phyloP scores from a whole-genome alignment of 805 yeast genomes.

The Lipomyces kockii region DNA sequence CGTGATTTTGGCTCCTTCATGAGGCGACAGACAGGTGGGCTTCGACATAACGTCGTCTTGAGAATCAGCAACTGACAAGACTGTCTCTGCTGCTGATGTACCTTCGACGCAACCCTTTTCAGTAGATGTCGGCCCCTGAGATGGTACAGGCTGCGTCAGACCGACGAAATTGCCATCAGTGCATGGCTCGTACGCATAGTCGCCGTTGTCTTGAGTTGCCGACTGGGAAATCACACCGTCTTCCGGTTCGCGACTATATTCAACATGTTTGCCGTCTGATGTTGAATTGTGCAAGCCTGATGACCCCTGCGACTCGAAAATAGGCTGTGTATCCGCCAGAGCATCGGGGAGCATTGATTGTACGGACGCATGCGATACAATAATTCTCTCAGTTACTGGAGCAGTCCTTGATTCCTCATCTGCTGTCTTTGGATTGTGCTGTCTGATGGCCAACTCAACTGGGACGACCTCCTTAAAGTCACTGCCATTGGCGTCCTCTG shows the following conservation, averaged over 20 bases:
- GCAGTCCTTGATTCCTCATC: neutral
- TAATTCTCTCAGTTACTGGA: neutral
- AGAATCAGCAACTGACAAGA: neutral
- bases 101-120: neutral
- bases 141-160: neutral
- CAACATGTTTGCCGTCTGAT: neutral
- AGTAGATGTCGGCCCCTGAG: neutral
- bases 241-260: neutral
- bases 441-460: too few species aligned
- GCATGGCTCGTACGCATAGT: neutral
- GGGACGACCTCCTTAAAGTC: too few species aligned
- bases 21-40: neutral
- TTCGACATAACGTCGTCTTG: neutral
- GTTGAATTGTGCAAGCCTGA: neutral
- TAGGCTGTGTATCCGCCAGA: constrained; percentile 5
- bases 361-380: neutral
- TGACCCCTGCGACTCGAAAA: neutral
- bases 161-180: neutral
- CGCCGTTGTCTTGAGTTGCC: neutral
- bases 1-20: neutral
- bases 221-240: neutral
- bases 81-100: neutral
- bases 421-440: neutral
- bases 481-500: neutral
- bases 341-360: neutral